phyloP scores from a whole-genome alignment of 352 stramenopile species.

The Pythium myriotylum region DNA sequence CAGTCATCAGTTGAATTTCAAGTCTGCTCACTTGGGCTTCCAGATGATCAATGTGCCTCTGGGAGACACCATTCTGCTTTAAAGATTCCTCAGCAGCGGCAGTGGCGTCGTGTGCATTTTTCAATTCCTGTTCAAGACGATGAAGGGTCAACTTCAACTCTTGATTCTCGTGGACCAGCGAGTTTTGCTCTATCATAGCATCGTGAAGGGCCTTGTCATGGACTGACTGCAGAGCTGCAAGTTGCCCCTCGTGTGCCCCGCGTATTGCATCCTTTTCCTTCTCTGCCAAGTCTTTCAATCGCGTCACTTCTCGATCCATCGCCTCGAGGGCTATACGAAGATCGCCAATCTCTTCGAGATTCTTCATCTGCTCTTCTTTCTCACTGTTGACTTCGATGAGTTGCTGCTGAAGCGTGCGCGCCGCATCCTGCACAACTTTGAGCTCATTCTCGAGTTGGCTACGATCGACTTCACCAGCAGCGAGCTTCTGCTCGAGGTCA shows the following conservation, averaged over 20 bases:
- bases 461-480: background rate
- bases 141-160: background rate
- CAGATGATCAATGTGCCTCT: background rate
- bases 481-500: background rate
- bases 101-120: too few species aligned
- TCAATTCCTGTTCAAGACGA: background rate
- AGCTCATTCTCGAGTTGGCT: background rate
- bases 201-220: background rate
- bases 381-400: background rate
- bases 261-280: background rate
- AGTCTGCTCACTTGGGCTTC: background rate
- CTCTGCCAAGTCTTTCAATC: background rate
- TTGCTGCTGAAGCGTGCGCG: background rate
- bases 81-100: too few species aligned
- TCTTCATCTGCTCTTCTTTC: background rate
- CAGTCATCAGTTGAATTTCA: slow-evolving; percentile 14
- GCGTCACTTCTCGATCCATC: background rate
- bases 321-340: background rate
- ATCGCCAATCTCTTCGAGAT: background rate
- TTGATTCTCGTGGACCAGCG: background rate
- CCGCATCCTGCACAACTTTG: slow-evolving; percentile 1
- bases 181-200: background rate
- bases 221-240: background rate
- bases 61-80: background rate
- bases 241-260: background rate